Conservation (phyloP, 345 rosid genomes). For the Gossypium raimondii region DNA sequence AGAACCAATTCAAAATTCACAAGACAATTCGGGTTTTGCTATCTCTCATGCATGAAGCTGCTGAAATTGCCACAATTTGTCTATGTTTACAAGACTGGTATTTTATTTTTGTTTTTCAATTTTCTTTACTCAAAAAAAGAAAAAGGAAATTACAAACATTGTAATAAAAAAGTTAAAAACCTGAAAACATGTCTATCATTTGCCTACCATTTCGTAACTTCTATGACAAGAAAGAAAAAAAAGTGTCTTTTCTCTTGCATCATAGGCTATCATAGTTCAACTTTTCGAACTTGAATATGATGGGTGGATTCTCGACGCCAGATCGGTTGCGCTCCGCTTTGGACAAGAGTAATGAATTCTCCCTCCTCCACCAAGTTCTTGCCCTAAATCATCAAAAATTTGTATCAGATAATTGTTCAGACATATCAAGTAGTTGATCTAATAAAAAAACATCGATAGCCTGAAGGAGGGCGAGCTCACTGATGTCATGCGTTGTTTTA, state of each 20-base stretch:
- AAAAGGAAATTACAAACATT: not conserved
- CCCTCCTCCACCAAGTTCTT: constrained; percentile 66
- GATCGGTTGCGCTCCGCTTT: constrained; percentile 91
- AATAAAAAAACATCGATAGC: not conserved
- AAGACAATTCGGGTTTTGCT: too few relatives aligned
- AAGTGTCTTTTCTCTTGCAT: not conserved
- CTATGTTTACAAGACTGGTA: not conserved
- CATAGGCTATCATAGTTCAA: constrained; percentile 43
- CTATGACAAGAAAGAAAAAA: constrained; percentile 18
- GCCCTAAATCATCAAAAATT: constrained; percentile 37
- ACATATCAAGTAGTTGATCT: not conserved
- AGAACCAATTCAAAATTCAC: too few relatives aligned
- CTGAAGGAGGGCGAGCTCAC: not conserved
- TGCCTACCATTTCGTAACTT: not conserved
- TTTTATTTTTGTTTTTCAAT: not conserved
- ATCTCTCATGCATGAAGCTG: not conserved
- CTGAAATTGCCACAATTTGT: not conserved
- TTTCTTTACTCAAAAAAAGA: not conserved
- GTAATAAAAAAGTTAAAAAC: not conserved
- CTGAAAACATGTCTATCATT: not conserved
- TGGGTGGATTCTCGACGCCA: constrained; percentile 95
- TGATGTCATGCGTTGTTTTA: not conserved
- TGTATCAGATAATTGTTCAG: constrained; percentile 3
- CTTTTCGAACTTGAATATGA: constrained; percentile 88
- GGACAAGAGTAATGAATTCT: constrained; percentile 75